Base-by-base conservation (phyloP, 2,329 filamentous ascomycete species). In the Apiospora pterosperma region DNA sequence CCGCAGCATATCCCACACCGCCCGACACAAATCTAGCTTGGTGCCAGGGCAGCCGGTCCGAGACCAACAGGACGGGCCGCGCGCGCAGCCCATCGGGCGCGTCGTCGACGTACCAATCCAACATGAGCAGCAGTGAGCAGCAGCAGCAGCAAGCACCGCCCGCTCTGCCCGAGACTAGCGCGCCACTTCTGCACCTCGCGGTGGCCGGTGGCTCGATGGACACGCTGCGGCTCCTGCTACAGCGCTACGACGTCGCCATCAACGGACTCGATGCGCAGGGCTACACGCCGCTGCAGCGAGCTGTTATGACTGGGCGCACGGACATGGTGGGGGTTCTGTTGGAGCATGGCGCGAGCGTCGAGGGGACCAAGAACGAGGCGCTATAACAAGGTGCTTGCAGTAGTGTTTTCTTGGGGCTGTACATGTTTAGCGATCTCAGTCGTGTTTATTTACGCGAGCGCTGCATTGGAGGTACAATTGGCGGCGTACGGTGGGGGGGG, bases 181-280 rank as follows among this genome's bases (percentile, higher is more conserved):
- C 69, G 31, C 68, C 69, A 4, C 69, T 71, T 63, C 58, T 71
- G n/a, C 69, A 71, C 31, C 65, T 71, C 4, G 69, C 69, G 16
- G 69, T 70, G n/a, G 68, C 68, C 28, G 67, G 68, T 14, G 69
- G 69, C 59, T 69, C 70, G 61, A 68, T 70, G 38, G 69, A 70
- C 31, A 71, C 69, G 4, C 66, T 71, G 31, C 69, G 68, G 42
- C 68, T 70, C n/a, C 67, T 71, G 36, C 69, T 71, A 21, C 70
- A 68, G 55, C 67, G 69, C 61, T 68, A 67, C 65, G 67, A 69
- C 60, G 67, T 69, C 36, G 69, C 69, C 12, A 66, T 71, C 48
- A 69, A 71, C 58, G 69, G 67, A 23, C 64, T 66, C 52, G 69
- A 71, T n/a, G 67, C 64, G 42, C 64, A 67, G 23, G 69, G 69